Percentiles rank a stretch among this genome's conserved stretches.
These are phyloP conservation scores for Penicillium sp. DNA, from an alignment of 2,329 filamentous ascomycete genomes.

Conservation along the genomic window DNA sequence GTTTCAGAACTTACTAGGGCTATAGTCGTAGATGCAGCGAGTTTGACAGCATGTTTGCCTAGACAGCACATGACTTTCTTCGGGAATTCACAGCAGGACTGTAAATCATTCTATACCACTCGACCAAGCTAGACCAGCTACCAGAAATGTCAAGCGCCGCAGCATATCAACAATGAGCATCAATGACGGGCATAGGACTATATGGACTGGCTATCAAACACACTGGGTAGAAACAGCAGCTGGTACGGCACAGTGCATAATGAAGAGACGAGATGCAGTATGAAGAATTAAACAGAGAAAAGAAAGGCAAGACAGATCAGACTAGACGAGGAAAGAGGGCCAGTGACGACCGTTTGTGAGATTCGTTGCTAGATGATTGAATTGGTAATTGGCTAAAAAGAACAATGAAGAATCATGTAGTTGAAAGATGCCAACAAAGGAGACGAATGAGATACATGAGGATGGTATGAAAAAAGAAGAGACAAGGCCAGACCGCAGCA, in stretches of 20 bases:
- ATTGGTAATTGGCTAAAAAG: constrained; percentile 42
- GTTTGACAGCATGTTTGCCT: too few relatives aligned
- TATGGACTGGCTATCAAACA: neutral
- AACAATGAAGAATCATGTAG: constrained; percentile 34
- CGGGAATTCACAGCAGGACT: neutral
- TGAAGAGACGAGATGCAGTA: neutral
- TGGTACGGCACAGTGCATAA: neutral
- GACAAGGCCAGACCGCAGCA: constrained; percentile 28
- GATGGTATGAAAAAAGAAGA: constrained; percentile 35
- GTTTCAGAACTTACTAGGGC: too few relatives aligned
- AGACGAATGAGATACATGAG: constrained; percentile 42
- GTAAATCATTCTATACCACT: neutral
- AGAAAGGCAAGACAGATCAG: constrained; percentile 1
- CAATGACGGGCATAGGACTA: neutral
- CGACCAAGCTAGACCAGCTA: neutral
- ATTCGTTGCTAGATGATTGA: constrained; percentile 38
- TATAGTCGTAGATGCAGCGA: neutral
- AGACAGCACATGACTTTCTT: too few relatives aligned
- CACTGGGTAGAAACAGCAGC: neutral
- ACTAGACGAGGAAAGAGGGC: constrained; percentile 6
- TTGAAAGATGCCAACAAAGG: constrained; percentile 39
- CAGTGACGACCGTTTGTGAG: constrained; percentile 24
- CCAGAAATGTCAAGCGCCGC: neutral
- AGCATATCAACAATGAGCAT: neutral
- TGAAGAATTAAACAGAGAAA: neutral